These are phyloP conservation scores for Cercophora scortea DNA, from an alignment of 495 filamentous ascomycete species.

Conservation along the genomic window DNA sequence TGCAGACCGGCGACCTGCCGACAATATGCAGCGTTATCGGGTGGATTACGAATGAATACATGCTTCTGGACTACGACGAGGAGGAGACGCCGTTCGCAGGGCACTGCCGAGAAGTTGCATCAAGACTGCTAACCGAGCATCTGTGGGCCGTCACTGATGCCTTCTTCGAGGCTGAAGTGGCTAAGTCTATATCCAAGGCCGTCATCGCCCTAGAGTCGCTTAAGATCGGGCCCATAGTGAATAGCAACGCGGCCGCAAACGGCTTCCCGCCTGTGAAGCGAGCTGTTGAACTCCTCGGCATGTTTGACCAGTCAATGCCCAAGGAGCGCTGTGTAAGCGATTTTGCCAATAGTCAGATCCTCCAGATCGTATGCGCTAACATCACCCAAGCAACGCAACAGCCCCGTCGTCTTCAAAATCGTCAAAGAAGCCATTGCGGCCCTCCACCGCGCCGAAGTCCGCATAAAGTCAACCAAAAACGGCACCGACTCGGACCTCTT, in stretches of 20 bases:
- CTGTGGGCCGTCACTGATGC: conserved; percentile 45
- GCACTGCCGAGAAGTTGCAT: conserved; percentile 58
- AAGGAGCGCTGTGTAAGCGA: conserved; percentile 64
- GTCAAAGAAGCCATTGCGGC: conserved; percentile 37
- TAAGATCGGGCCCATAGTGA: conserved; percentile 29
- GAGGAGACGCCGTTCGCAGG: conserved; percentile 65
- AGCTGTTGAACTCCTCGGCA: conserved; percentile 73
- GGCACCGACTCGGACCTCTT: conserved; percentile 70
- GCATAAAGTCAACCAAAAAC: conserved; percentile 29
- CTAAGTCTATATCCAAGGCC: conserved; percentile 42
- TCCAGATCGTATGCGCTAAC: no score
- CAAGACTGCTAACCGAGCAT: conserved; percentile 43
- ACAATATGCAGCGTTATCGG: conserved; percentile 70
- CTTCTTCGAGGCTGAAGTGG: conserved; percentile 43
- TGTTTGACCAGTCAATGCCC: conserved; percentile 64
- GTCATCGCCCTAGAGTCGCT: conserved; percentile 31
- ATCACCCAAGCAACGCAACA: conserved; percentile 41
- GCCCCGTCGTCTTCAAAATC: conserved; percentile 39
- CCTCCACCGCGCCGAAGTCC: conserved; percentile 46
- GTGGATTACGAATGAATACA: conserved; percentile 74
- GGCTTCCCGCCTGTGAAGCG: conserved; percentile 57
- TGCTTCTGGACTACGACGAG: conserved; percentile 65
- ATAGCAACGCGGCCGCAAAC: conserved; percentile 48
- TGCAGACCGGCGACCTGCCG: conserved; percentile 34
- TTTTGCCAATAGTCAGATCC: background rate